A percentile compares a stretch with the other conserved stretches of the same genome.
Evolutionary conservation across 768 basidiomycete genomes (phyloP).

Genomic region (Flagelloscypha sp.): DNA sequence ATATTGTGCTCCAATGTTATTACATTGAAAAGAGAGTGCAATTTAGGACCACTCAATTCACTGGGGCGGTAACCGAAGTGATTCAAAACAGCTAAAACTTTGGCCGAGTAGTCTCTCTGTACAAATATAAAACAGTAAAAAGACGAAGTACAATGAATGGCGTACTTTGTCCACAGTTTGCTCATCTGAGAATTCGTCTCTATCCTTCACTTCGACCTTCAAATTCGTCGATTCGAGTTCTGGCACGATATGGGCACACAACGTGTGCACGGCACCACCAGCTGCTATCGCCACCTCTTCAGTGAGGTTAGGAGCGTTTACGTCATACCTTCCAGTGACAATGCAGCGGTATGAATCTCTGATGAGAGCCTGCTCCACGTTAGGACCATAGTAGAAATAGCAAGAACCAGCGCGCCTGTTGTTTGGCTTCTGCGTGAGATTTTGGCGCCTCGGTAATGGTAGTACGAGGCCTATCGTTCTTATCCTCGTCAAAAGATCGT

Average conservation of each 20-base stretch:
- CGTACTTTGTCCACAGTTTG: no score
- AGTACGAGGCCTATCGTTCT: no score
- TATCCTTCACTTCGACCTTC: slow-evolving; percentile 14
- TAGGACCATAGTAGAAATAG: no score
- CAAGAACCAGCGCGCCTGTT: no score
- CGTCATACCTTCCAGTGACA: slow-evolving; percentile 20
- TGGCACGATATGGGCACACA: slow-evolving; percentile 22
- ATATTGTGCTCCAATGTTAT: slow-evolving; percentile 19
- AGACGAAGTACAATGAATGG: no score
- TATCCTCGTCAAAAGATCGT: no score
- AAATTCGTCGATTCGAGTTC: slow-evolving; percentile 15
- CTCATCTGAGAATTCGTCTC: slow-evolving; percentile 6
- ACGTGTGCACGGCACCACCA: slow-evolving; percentile 11
- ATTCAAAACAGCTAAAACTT: slow-evolving; percentile 18
- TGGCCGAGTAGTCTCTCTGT: slow-evolving; percentile 17
- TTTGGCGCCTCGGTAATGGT: no score
- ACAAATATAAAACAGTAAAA: slow-evolving; percentile 1
- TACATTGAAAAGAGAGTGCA: slow-evolving; percentile 24
- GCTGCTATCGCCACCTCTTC: not conserved
- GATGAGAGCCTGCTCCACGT: slow-evolving; percentile 27
- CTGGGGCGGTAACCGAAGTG: slow-evolving; percentile 18
- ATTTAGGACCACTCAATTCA: slow-evolving; percentile 19
- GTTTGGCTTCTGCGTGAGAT: no score
- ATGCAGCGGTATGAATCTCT: slow-evolving; percentile 28
- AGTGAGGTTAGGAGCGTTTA: not conserved